Evolutionary conservation across 305 asterid genomes (phyloP).

Genomic region (Ilex paraguariensis): DNA sequence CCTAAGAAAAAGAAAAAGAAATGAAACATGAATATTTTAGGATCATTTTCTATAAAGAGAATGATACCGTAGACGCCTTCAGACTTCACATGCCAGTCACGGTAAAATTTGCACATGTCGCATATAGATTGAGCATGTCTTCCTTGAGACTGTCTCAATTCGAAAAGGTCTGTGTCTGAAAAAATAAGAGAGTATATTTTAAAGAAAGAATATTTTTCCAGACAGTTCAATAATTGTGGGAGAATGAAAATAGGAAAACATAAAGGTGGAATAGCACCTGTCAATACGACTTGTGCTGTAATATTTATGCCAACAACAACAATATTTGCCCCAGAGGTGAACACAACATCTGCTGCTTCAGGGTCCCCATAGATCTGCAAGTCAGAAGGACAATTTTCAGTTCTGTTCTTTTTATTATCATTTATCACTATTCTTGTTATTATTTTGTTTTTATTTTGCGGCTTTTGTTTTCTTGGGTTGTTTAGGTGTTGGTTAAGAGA

Average conservation of each 20-base stretch:
- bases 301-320: constrained; percentile 80
- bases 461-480: too few species aligned
- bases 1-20: too few species aligned
- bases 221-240: background rate
- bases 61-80: constrained; percentile 68
- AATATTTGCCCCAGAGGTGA: constrained; percentile 87
- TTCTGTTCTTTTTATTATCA: too few species aligned
- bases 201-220: background rate
- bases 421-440: too few species aligned
- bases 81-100: constrained; percentile 91
- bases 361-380: constrained; percentile 88
- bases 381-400: too few species aligned
- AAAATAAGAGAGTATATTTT: background rate
- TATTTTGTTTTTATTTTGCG: too few species aligned
- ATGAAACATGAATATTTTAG: too few species aligned
- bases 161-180: constrained; percentile 65
- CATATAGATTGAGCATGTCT: constrained; percentile 59
- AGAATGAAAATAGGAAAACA: too few species aligned
- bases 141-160: constrained; percentile 65
- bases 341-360: constrained; percentile 92
- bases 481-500: too few species aligned
- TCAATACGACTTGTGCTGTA: constrained; percentile 75
- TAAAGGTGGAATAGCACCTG: constrained; percentile 38
- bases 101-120: constrained; percentile 76
- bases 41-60: too few species aligned